phyloP scores from a whole-genome alignment of 768 basidiomycete genomes.

The Kwoniella botswanensis region DNA sequence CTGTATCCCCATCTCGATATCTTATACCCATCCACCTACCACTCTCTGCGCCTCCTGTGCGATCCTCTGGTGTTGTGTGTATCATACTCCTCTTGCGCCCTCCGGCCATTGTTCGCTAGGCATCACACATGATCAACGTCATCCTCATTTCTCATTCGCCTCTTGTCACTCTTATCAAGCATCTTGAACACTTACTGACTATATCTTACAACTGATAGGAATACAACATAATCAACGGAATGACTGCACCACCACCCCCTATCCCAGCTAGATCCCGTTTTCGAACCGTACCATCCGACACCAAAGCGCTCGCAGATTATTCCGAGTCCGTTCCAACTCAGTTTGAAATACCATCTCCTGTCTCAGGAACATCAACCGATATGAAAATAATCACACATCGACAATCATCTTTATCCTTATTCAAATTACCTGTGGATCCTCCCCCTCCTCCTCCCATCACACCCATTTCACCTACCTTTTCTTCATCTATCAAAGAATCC shows the following conservation, averaged over 20 bases:
- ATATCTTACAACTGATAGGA: neutral
- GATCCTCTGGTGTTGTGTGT: neutral
- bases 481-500: neutral
- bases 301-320: neutral
- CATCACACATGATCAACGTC: conserved; percentile 3
- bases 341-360: neutral
- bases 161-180: neutral
- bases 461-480: conserved; percentile 5
- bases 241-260: conserved; percentile 27
- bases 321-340: neutral
- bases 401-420: conserved; percentile 16
- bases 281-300: conserved; percentile 14
- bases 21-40: neutral
- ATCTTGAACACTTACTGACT: neutral
- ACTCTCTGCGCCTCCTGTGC: neutral
- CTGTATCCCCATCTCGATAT: neutral
- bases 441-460: conserved; percentile 2
- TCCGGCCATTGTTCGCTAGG: neutral
- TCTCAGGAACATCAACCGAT: neutral
- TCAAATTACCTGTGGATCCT: conserved; percentile 19
- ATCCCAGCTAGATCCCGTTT: conserved; percentile 26
- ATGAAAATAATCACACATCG: conserved; percentile 6
- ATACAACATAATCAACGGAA: conserved; percentile 8
- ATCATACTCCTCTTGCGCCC: neutral
- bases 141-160: neutral